Evolutionary conservation across 352 stramenopile species (phyloP).

Genomic region (Pythium coloratum): DNA sequence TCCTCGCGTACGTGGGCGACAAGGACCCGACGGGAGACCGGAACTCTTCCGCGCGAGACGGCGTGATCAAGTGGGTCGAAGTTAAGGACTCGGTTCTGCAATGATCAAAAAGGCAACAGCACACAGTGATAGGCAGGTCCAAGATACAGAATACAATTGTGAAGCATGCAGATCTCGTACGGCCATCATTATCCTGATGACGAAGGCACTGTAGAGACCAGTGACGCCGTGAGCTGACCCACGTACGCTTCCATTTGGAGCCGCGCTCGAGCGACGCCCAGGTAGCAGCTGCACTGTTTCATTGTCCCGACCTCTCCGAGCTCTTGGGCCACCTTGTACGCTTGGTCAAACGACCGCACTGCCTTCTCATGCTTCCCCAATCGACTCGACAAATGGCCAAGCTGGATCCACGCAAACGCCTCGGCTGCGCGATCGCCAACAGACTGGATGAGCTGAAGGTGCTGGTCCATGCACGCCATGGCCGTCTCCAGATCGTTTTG

Average conservation of each 20-base stretch:
- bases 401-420: conserved; percentile 85
- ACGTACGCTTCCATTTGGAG: conserved; percentile 70
- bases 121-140: background rate
- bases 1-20: conserved; percentile 85
- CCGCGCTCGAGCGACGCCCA: conserved; percentile 64
- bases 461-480: conserved; percentile 86
- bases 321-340: conserved; percentile 73
- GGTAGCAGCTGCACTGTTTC: conserved; percentile 84
- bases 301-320: conserved; percentile 58
- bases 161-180: background rate
- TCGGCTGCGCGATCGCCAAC: conserved; percentile 76
- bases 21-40: conserved; percentile 64
- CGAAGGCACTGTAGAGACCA: conserved; percentile 5
- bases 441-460: conserved; percentile 87
- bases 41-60: conserved; percentile 70
- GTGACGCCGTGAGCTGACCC: conserved; percentile 38
- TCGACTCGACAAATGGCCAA: conserved; percentile 73
- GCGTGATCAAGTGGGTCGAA: conserved; percentile 85
- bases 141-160: background rate
- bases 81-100: conserved; percentile 37
- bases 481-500: conserved; percentile 81
- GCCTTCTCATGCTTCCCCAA: conserved; percentile 59
- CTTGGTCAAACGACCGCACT: conserved; percentile 76
- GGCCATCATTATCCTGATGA: background rate
- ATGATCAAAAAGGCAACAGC: background rate